Evolutionary conservation across 192 early-diverging fungal species (phyloP), one percentile per base, ranked within the genome.

Genomic region (Backusella macrospora): DNA sequence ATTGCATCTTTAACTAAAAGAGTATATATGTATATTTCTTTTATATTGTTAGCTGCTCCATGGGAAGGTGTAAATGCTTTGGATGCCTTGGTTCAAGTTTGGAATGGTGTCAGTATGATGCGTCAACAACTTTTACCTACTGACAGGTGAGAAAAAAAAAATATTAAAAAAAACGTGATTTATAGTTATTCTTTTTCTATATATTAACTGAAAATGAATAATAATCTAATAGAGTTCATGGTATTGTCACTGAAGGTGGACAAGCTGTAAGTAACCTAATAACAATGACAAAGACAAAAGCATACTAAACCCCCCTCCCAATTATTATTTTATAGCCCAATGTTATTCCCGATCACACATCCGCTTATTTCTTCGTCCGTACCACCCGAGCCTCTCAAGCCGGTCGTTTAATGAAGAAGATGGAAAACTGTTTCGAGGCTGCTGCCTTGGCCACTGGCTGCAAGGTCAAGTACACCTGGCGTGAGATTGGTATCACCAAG

Each of bases 181-280:
- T 13, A 34, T 18, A 13, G 6, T 42, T 1, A 23, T 52, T 48
- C 21, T 40, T 37, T 29, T 26, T n/a, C n/a, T 1, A 64, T 64
- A 16, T 59, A 37, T 5, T 48, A 71, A 26, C 5, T 43, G 49
- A 13, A 29, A 42, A 40, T 37, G 45, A 5, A 10, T 34, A 65
- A 16, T 52, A 6, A 15, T 26, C n/a, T 49, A 34, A 8, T 62
- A 83, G 85, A 44, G 84, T 93, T 21, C 93, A 95, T 67, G 90
- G 90, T 23, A 90, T 96, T 62, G 91, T 95, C 38, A 89, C 85
- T 26, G 78, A 90, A 44, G 93, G 93, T 48, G 94, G 94, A n/a
- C 68, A 86, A 47, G 83, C 86, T 0, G 76, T 77, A 77, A 74
- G 76, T 73, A 21, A n/a, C 26, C 47, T 38, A 12, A 34, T 63